Base-by-base conservation (phyloP, 495 filamentous ascomycete species). In the Talaromyces wortmannii region DNA sequence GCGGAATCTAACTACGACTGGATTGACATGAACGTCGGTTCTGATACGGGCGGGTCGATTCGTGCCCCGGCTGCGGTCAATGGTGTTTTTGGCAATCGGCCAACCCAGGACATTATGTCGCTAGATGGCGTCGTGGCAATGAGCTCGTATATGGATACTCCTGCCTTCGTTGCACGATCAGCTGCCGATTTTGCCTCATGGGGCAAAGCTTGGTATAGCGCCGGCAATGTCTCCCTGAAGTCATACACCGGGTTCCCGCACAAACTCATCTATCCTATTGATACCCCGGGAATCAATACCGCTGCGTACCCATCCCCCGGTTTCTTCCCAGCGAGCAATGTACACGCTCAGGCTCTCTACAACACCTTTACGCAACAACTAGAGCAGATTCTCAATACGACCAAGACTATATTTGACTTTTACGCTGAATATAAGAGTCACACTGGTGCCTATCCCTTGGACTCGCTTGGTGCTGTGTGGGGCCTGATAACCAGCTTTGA, bases 11-110 rank as follows among this genome's bases (percentile, higher is more conserved):
- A 71, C 0, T 85, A 85, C 56, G 70, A 70, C 6, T 85, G 79
- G 80, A 63, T 84, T 6, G 82, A 85, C 62, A 63, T 77, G 12
- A 67, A 70, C 7, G 60, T 84, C 7, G 81, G 81, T 0, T 70
- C 62, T 11, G 78, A 78, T 50, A 76, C 79, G 0, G 79, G 77
- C 5, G 73, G 70, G 0, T 73, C 68, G 42, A 75, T 81, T 48
- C 65, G 79, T 7, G 66, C 70, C 2, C 80, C 79, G 0, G 70
- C 73, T 0, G 67, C 73, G 11, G 72, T 74, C 0, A 67, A 75
- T 47, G 80, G 80, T 0, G 59, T 75, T 2, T 82, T 68, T 57
- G 78, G 76, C 23, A 80, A 78, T 57, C 66, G 76, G 3, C 77
- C 75, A 0, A 74, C 67, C n/a, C 73, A 76, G 53, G 78, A 70